These are phyloP conservation scores for Saxophila tyrrhenica DNA, from an alignment of 495 filamentous ascomycete genomes.

Conservation along the genomic window DNA sequence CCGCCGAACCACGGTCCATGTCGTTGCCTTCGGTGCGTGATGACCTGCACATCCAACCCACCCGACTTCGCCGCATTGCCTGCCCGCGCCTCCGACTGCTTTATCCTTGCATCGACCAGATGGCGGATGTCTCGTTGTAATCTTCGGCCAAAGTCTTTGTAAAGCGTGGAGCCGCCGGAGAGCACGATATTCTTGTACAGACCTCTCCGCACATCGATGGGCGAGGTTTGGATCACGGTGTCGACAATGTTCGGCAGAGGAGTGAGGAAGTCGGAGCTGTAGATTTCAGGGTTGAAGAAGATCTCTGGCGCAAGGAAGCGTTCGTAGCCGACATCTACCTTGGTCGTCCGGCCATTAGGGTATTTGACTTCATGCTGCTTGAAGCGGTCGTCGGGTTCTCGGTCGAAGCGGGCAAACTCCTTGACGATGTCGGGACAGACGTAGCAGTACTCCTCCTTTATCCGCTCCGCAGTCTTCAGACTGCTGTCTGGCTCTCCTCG, in stretches of 20 bases:
- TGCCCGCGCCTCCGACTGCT: conserved; percentile 80
- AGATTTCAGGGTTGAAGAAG: conserved; percentile 99
- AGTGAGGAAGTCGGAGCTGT: conserved; percentile 94
- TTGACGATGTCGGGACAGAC: conserved; percentile 97
- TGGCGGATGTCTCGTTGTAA: conserved; percentile 94
- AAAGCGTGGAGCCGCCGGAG: conserved; percentile 90
- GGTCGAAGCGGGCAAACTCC: conserved; percentile 87
- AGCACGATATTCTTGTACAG: conserved; percentile 99
- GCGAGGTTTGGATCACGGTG: conserved; percentile 89
- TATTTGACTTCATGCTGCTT: conserved; percentile 75
- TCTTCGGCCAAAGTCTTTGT: conserved; percentile 92
- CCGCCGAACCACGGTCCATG: conserved; percentile 98
- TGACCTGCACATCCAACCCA: conserved; percentile 90
- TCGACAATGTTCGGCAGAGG: conserved; percentile 90
- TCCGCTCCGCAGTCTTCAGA: conserved; percentile 90
- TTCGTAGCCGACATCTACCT: conserved; percentile 92
- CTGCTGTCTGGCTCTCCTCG: conserved; percentile 94
- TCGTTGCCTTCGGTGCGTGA: conserved; percentile 88
- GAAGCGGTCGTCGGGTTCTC: conserved; percentile 74
- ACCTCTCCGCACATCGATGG: conserved; percentile 91
- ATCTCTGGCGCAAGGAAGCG: conserved; percentile 97
- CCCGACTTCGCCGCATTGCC: conserved; percentile 62
- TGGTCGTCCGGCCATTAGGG: conserved; percentile 73
- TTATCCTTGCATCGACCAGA: conserved; percentile 81
- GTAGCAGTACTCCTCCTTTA: conserved; percentile 97